Evolutionary conservation across 805 yeast species (phyloP), one percentile per base, ranked within the genome.

Genomic region (Kuraishia ogatae): DNA sequence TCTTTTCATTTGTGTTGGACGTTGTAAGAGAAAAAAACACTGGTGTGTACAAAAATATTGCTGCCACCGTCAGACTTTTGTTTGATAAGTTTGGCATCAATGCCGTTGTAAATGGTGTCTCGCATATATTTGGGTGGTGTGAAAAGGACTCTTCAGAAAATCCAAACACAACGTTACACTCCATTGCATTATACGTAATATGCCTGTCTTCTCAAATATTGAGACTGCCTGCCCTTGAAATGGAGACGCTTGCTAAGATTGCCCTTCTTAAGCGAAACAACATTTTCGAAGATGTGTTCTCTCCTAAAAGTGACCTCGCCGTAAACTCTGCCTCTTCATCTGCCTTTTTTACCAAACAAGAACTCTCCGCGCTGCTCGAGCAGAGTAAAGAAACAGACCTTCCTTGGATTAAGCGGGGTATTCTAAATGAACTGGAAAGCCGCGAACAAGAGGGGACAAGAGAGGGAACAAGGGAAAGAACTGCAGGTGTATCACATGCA

Each of bases 1-100:
- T 71, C 43, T 69, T 80, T 51, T 66, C 69, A 39, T 65, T 66
- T 22, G 64, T 75, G 43, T 71, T 71, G 53, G 68, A 68, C 47
- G 68, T 70, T 51, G 66, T 70, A 49, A 59, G 51, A 52, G 23
- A 11, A 13, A 15, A 50, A 21, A 47, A 47, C 29, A 19, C 53
- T 11, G 54, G 21, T 19, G 17, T 49, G 46, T 48, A 22, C 39
- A 19, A 15, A 22, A 10, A 7, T 39, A 13, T 24, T 48, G 21
- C 50, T 19, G 11, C 39, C 35, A 48, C 59, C 46, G 39, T 62
- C 26, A 15, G 60, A 2, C 48, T 60, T 8, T 56, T 74, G 29
- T 55, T 68, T 21, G 55, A 61, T 11, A 68, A 67, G 26, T 73
- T 73, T 54, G 85, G 84, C 1, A 64, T 79, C 52, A 80, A 80